phyloP scores from a whole-genome alignment of 345 rosid genomes.

The Schrenkiella parvula region DNA sequence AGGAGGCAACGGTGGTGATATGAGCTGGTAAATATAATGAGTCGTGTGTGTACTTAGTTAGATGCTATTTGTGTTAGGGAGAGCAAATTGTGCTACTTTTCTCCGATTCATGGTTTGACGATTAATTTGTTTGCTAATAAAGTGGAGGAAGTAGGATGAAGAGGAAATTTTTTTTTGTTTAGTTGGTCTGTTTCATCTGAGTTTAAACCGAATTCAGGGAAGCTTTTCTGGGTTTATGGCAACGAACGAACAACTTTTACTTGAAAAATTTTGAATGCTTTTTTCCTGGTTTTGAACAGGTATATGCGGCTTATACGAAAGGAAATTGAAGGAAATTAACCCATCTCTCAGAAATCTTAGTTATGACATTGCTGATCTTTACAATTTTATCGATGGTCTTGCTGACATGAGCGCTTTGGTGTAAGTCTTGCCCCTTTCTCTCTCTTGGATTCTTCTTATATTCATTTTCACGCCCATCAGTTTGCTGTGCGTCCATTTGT shows the following conservation, averaged over 20 bases:
- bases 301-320: conserved; percentile 75
- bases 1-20: background rate
- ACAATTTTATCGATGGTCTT: conserved; percentile 84
- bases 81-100: background rate
- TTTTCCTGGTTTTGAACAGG: conserved; percentile 38
- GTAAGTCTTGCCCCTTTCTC: conserved; percentile 42
- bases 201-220: background rate
- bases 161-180: background rate
- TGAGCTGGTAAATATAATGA: background rate
- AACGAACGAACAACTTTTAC: background rate
- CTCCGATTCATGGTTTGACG: background rate
- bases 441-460: background rate
- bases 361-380: conserved; percentile 78
- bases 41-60: background rate
- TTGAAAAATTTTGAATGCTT: background rate
- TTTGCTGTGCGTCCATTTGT: background rate
- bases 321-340: conserved; percentile 76
- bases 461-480: background rate
- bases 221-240: background rate
- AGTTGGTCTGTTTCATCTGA: background rate
- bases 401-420: conserved; percentile 88
- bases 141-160: background rate
- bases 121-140: background rate
- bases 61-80: background rate
- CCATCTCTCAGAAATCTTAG: conserved; percentile 67